These are phyloP conservation scores for Phalaenopsis aphrodite DNA, from an alignment of 106 monocot species.

Conservation along the genomic window DNA sequence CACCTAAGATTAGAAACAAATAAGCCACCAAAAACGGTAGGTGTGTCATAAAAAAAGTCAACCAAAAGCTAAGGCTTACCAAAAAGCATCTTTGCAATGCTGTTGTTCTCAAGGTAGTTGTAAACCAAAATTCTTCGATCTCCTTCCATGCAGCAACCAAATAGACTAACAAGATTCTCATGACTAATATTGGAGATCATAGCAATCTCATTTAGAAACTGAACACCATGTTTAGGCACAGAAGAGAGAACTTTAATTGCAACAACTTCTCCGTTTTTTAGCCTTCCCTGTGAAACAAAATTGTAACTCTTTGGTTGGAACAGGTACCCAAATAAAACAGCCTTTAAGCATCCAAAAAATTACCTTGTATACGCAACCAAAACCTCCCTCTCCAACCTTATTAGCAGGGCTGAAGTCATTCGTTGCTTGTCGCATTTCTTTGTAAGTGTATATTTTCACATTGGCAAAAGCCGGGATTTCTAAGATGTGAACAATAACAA, in stretches of 20 bases:
- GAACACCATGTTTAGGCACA: slow-evolving; percentile 37
- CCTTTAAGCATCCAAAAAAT: neutral
- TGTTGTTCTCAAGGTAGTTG: slow-evolving; percentile 52
- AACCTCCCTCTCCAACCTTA: slow-evolving; percentile 40
- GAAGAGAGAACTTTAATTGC: slow-evolving; percentile 45
- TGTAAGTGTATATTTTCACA: slow-evolving; percentile 23
- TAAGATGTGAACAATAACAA: slow-evolving; percentile 2
- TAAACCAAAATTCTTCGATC: slow-evolving; percentile 40
- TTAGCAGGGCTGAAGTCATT: slow-evolving; percentile 21
- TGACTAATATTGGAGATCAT: slow-evolving; percentile 33
- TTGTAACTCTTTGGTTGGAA: neutral
- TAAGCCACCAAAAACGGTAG: neutral
- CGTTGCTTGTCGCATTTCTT: slow-evolving; percentile 24
- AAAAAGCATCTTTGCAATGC: slow-evolving; percentile 39
- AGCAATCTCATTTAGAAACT: slow-evolving; percentile 40
- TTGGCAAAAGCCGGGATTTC: slow-evolving; percentile 14
- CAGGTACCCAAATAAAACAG: neutral
- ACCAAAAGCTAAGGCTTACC: slow-evolving; percentile 14
- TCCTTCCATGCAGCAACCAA: slow-evolving; percentile 40
- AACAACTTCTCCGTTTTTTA: slow-evolving; percentile 38
- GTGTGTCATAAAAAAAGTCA: neutral
- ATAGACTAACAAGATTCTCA: slow-evolving; percentile 36
- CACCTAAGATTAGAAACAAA: slow-evolving; percentile 13
- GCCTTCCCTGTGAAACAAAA: slow-evolving; percentile 21
- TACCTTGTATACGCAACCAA: slow-evolving; percentile 33